Evolutionary conservation across 2,329 filamentous ascomycete species (phyloP).

Genomic region (Diaporthe ampelina): DNA sequence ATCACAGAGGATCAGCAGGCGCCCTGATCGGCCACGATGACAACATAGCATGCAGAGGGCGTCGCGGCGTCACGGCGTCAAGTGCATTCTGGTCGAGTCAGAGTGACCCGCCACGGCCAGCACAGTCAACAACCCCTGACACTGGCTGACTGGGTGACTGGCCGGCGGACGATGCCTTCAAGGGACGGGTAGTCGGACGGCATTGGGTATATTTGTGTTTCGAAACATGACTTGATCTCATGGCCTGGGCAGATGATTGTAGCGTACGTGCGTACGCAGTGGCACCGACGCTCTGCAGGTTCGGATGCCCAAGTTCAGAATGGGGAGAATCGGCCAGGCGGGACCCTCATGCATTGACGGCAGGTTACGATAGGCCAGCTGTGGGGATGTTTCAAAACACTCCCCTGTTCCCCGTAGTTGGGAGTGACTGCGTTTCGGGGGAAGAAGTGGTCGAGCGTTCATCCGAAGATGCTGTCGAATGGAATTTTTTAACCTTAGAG

Average conservation of each 20-base stretch:
- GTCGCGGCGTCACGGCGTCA: constrained; percentile 8
- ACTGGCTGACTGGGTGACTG: not conserved
- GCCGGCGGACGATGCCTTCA: not conserved
- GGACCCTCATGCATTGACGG: constrained; percentile 17
- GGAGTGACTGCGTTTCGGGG: constrained; percentile 18
- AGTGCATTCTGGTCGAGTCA: constrained; percentile 2
- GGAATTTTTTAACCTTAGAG: constrained; percentile 3
- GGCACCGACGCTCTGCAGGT: not conserved
- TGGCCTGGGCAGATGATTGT: not conserved
- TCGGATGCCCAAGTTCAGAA: constrained; percentile 9
- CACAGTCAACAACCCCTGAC: not conserved
- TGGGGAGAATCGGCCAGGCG: not conserved
- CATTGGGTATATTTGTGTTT: constrained; percentile 5
- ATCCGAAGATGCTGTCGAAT: constrained; percentile 31
- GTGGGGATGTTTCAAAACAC: constrained; percentile 31
- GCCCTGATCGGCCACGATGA: not conserved
- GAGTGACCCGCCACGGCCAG: not conserved
- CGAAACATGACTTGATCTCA: constrained; percentile 26
- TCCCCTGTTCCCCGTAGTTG: constrained; percentile 17
- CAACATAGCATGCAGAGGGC: not conserved
- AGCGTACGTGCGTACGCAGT: not conserved
- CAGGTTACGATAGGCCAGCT: constrained; percentile 24
- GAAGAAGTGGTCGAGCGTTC: constrained; percentile 22
- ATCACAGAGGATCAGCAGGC: constrained; percentile 9
- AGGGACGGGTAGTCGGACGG: not conserved